Base-by-base conservation (phyloP, 106 monocot species). In the Platanthera guangdongensis region DNA sequence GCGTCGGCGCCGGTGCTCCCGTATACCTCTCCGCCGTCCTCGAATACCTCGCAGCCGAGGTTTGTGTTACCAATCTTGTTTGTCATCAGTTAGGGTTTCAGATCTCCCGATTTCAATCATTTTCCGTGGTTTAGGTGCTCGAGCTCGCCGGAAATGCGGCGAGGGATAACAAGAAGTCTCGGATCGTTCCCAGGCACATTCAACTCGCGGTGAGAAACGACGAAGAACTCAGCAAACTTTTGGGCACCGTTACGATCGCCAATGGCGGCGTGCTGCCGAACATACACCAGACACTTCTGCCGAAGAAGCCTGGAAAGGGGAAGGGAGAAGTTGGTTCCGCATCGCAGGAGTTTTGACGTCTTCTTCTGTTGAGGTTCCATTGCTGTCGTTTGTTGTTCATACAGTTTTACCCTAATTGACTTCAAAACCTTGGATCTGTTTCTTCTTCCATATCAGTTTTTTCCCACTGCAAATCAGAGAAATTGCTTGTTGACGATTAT, bases 131-230 rank as follows among this genome's bases (percentile, higher is more conserved):
- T 9, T 70, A 81, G 85, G 81, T 81, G 39, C 51, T 85, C 78
- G 85, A 85, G 72, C 54, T 88, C 51, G 88, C 88, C 5, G 88
- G 88, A 9, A 88, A 88, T 67, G 88, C 88, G 49, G 88, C 88
- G 57, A 85, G 88, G 52, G 88, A 88, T 48, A 88, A 88, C 78
- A 88, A 88, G 85, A 88, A 88, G 85, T 85, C 81, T 64, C 65
- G 88, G 76, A 88, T 88, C 46, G 75, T 86, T 12, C 88, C 88
- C 15, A 74, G 88, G 68, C 88, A 88, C 79, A 83, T 88, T 28
- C 86, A 83, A 78, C 76, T 88, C n/a, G 88, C 88, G 15, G 86
- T 88, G 65, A 80, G 88, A 69, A 88, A 88, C 47, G 88, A 88
- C 19, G 88, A 88, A 80, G 88, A 88, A 69, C 76, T 88, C 49